Evolutionary conservation across 1,284 basidiomycete genomes (phyloP).

Genomic region (Melampsora abietis-canadensis): DNA sequence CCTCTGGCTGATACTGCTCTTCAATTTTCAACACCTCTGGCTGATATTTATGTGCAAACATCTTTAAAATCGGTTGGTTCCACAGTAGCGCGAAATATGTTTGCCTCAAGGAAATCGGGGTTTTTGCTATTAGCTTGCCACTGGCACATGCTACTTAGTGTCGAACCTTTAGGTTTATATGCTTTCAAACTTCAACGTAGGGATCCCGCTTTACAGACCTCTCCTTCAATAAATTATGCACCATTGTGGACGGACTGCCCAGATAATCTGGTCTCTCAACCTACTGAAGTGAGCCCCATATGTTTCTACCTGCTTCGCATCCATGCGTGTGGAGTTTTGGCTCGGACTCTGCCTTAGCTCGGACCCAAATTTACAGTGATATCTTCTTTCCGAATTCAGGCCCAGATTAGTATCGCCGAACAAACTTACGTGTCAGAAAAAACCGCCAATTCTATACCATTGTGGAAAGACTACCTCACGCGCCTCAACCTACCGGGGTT

Average conservation of each 20-base stretch:
- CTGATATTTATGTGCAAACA: too few species aligned
- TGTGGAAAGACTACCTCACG: conserved; percentile 25
- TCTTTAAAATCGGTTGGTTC: too few species aligned
- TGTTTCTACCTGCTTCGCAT: too few species aligned
- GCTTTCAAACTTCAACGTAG: conserved; percentile 11
- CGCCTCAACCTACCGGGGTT: conserved; percentile 18
- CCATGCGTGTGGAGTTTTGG: too few species aligned
- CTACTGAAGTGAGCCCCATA: neutral
- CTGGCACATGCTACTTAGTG: too few species aligned
- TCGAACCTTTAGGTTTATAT: neutral
- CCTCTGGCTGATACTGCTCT: too few species aligned
- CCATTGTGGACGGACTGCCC: conserved; percentile 22
- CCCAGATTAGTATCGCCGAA: conserved; percentile 13
- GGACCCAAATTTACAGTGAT: neutral
- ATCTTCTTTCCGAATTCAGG: neutral
- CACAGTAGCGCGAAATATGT: too few species aligned
- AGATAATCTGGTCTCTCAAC: neutral
- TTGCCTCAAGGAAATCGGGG: too few species aligned
- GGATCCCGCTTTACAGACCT: conserved; percentile 14
- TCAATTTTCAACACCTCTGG: too few species aligned
- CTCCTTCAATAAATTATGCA: conserved; percentile 35
- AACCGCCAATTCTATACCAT: conserved; percentile 30
- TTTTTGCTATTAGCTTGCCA: too few species aligned
- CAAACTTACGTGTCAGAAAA: conserved; percentile 24
- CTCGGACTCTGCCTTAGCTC: neutral